Conservation (phyloP, 495 filamentous ascomycete species). For the Ramalina intermedia region DNA sequence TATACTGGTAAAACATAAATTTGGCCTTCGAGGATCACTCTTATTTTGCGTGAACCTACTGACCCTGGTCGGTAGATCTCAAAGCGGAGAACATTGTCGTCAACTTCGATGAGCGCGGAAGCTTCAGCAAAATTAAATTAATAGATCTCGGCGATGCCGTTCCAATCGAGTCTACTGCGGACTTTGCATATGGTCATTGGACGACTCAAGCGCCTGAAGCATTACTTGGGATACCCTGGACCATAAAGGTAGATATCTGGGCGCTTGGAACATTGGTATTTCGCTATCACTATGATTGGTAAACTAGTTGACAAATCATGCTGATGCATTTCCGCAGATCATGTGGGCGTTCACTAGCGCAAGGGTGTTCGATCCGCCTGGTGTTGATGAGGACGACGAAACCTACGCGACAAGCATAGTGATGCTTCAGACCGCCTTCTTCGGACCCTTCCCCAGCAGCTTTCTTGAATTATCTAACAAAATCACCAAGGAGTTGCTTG, state of each 20-base stretch:
- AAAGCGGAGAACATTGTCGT: not conserved
- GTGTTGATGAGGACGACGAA: not conserved
- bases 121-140: not conserved
- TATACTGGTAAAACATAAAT: too few relatives aligned
- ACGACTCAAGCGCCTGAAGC: not conserved
- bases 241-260: constrained; percentile 1
- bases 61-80: not conserved
- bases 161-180: not conserved
- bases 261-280: not conserved
- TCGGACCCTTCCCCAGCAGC: not conserved
- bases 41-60: not conserved
- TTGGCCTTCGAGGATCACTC: not conserved
- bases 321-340: not conserved
- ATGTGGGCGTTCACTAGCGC: constrained; percentile 2
- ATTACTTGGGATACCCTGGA: not conserved
- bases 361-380: not conserved
- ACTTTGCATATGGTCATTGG: not conserved
- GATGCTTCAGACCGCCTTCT: not conserved
- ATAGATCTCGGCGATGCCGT: not conserved
- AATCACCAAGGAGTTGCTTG: not conserved
- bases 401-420: not conserved
- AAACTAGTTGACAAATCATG: not conserved
- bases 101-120: not conserved
- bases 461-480: not conserved
- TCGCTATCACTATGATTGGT: not conserved